Conservation (phyloP, 345 rosid genomes). For the Syzygium aromaticum region DNA sequence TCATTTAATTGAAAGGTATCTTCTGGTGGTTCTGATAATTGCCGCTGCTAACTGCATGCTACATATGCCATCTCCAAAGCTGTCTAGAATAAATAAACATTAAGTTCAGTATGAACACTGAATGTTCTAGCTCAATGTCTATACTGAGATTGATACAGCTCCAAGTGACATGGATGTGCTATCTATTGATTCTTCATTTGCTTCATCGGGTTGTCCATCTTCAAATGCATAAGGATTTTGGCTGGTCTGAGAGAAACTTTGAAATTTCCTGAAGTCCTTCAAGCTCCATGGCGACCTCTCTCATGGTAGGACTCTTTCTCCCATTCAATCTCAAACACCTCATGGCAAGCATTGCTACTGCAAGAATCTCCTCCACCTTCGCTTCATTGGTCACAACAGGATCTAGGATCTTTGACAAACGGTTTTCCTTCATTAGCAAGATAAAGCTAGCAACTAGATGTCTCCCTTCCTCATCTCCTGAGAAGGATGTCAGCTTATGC, state of each 20-base stretch:
- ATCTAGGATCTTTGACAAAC: neutral
- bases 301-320: slow-evolving; percentile 22
- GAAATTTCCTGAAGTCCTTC: neutral
- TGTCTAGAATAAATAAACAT: neutral
- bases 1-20: neutral
- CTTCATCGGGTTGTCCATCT: neutral
- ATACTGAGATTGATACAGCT: neutral
- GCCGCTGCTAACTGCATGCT: neutral
- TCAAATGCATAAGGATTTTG: neutral
- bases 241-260: neutral
- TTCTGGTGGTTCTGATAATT: neutral
- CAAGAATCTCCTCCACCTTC: neutral
- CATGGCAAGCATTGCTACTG: neutral
- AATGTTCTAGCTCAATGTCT: neutral
- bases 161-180: neutral
- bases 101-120: neutral
- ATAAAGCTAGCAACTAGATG: neutral
- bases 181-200: neutral
- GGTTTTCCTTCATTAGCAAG: neutral
- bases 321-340: slow-evolving; percentile 11
- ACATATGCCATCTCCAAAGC: neutral
- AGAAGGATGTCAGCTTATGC: accelerated
- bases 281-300: slow-evolving; percentile 10
- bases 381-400: neutral
- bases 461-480: neutral